A percentile compares a stretch with the other conserved stretches of the same genome.
phyloP scores from a whole-genome alignment of 305 asterid species.

The Ajuga reptans region DNA sequence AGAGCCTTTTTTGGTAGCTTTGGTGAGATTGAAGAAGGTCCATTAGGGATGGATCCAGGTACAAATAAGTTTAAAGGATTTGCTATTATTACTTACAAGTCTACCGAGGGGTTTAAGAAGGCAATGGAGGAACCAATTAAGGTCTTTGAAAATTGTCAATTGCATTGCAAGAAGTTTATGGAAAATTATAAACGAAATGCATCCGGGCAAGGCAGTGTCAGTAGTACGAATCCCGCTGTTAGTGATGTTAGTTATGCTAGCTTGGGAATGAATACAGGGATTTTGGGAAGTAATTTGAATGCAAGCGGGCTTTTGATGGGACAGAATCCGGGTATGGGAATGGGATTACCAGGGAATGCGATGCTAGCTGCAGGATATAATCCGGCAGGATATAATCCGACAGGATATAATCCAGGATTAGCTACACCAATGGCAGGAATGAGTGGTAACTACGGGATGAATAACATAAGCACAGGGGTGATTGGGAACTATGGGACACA shows the following conservation, averaged over 20 bases:
- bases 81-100: conserved; percentile 48
- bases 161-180: conserved; percentile 60
- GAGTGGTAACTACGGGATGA: conserved; percentile 45
- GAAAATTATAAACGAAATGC: conserved; percentile 34
- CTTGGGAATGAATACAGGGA: conserved; percentile 32
- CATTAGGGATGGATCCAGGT: conserved; percentile 45
- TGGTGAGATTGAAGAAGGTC: conserved; percentile 78
- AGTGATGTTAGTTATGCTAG: conserved; percentile 25
- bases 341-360: conserved; percentile 42
- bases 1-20: conserved; percentile 44
- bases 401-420: conserved; percentile 38
- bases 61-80: conserved; percentile 58
- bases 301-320: conserved; percentile 36
- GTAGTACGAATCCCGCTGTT: conserved; percentile 13
- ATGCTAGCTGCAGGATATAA: conserved; percentile 40
- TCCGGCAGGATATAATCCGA: conserved; percentile 37
- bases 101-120: conserved; percentile 43
- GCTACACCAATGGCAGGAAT: conserved; percentile 28
- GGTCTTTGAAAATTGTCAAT: conserved; percentile 53
- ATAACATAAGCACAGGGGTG: conserved; percentile 33
- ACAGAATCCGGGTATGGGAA: conserved; percentile 40
- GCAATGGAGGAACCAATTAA: conserved; percentile 70
- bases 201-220: conserved; percentile 7
- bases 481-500: conserved; percentile 51
- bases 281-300: conserved; percentile 28